Conservation (phyloP, 768 basidiomycete genomes). For the Boletus rubropictus region DNA sequence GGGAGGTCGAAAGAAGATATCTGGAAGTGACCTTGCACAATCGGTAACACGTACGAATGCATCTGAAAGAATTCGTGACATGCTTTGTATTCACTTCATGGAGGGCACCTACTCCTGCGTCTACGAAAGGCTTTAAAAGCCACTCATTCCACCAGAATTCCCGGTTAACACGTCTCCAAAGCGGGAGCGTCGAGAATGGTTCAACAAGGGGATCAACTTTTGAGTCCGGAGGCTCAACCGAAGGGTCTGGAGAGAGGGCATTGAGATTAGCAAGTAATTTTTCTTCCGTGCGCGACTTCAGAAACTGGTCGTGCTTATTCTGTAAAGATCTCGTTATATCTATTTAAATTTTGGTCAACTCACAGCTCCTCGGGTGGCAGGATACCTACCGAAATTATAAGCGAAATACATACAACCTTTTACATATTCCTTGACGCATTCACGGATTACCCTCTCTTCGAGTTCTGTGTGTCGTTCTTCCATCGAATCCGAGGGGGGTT, state of each 20-base stretch:
- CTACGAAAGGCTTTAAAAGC: constrained; percentile 77
- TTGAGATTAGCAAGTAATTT: constrained; percentile 57
- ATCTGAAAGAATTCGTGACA: constrained; percentile 37
- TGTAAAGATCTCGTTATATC: constrained; percentile 82
- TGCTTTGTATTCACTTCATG: neutral
- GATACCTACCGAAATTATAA: constrained; percentile 67
- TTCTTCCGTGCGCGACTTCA: constrained; percentile 53
- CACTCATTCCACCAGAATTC: constrained; percentile 98
- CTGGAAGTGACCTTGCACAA: constrained; percentile 93
- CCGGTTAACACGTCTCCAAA: constrained; percentile 86
- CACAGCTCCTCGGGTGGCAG: neutral
- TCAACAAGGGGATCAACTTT: constrained; percentile 57
- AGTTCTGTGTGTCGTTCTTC: constrained; percentile 72
- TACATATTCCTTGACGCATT: constrained; percentile 69
- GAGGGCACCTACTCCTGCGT: constrained; percentile 63
- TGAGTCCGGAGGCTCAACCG: constrained; percentile 24
- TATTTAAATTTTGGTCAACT: constrained; percentile 23
- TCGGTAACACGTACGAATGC: constrained; percentile 80
- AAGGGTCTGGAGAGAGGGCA: constrained; percentile 37
- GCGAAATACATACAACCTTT: constrained; percentile 91
- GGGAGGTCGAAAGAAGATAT: constrained; percentile 61
- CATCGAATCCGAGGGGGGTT: constrained; percentile 52
- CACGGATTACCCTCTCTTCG: constrained; percentile 76
- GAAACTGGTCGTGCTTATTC: constrained; percentile 64
- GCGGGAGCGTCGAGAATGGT: constrained; percentile 69